These are phyloP conservation scores for Trametes meyenii DNA, from an alignment of 768 basidiomycete genomes.

Conservation along the genomic window DNA sequence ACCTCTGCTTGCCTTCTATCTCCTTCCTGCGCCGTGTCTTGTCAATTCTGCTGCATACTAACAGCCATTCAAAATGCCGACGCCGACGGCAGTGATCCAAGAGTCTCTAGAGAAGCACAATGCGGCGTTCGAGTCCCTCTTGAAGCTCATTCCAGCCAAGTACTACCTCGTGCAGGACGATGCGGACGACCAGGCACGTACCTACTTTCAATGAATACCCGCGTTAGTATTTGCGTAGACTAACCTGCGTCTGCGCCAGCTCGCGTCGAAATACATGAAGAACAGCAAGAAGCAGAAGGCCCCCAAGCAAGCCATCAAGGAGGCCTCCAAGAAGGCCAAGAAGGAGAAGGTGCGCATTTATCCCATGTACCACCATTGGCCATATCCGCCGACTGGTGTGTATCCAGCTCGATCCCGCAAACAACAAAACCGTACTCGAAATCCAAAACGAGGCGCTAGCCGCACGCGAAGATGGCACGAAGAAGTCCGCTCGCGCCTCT, in stretches of 20 bases:
- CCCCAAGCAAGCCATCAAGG: constrained; percentile 85
- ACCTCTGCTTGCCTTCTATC: background rate
- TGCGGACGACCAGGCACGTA: constrained; percentile 59
- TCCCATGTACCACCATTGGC: background rate
- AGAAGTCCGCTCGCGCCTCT: constrained; percentile 11
- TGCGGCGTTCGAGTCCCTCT: constrained; percentile 77
- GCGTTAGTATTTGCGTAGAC: background rate
- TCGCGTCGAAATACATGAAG: constrained; percentile 75
- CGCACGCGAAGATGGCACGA: constrained; percentile 26
- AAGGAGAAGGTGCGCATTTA: constrained; percentile 69
- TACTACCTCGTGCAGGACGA: constrained; percentile 80
- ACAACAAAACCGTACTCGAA: constrained; percentile 79
- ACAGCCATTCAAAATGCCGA: constrained; percentile 45
- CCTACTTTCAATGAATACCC: background rate
- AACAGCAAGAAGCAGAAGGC: constrained; percentile 81
- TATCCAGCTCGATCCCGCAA: constrained; percentile 88
- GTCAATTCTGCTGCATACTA: background rate
- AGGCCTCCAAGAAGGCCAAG: constrained; percentile 87
- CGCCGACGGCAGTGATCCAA: constrained; percentile 49
- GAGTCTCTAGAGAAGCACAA: constrained; percentile 83
- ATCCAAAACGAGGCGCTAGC: constrained; percentile 60
- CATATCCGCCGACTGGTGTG: background rate
- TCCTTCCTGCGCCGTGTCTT: background rate
- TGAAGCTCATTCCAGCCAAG: constrained; percentile 86
- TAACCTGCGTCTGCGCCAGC: constrained; percentile 33